Evolutionary conservation across 2,329 filamentous ascomycete genomes (phyloP), one percentile per base, ranked within the genome.

Genomic region (Xylariales sp.): DNA sequence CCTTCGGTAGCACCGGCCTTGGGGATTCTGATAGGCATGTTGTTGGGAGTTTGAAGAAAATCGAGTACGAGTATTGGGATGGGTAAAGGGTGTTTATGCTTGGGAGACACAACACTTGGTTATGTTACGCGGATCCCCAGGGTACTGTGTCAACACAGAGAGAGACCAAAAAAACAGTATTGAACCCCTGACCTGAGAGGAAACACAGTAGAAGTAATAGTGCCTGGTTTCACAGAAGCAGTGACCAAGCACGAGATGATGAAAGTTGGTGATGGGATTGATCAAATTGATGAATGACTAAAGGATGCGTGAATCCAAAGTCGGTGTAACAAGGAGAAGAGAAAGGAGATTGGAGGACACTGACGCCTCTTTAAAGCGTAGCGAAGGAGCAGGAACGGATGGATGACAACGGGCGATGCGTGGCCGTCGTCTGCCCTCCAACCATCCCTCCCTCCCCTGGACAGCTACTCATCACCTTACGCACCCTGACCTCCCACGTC

Each of bases 21-120:
- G 47, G 75, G 74, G 40, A 79, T 67, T 53, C 66, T 67, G 51
- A 69, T 54, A 40, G 69, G 66, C 74, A 77, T 77, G 47, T 43
- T 70, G 58, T n/a, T n/a, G n/a, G n/a, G n/a, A n/a, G n/a, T n/a
- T n/a, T n/a, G n/a, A n/a, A n/a, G n/a, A n/a, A n/a, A n/a, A n/a
- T n/a, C n/a, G n/a, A n/a, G n/a, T n/a, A n/a, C n/a, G n/a, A n/a
- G n/a, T n/a, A n/a, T n/a, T n/a, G n/a, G n/a, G n/a, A n/a, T n/a
- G n/a, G n/a, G 34, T 27, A 27, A 20, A 15, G 23, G 14, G 29
- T 31, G 7, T 31, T 5, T 17, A 4, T 10, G n/a, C n/a, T n/a
- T n/a, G n/a, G n/a, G n/a, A n/a, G n/a, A n/a, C n/a, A n/a, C n/a
- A n/a, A n/a, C n/a, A n/a, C n/a, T n/a, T n/a, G n/a, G n/a, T n/a